Conservation (phyloP, 331 rosid species). For the Cydonia oblonga region DNA sequence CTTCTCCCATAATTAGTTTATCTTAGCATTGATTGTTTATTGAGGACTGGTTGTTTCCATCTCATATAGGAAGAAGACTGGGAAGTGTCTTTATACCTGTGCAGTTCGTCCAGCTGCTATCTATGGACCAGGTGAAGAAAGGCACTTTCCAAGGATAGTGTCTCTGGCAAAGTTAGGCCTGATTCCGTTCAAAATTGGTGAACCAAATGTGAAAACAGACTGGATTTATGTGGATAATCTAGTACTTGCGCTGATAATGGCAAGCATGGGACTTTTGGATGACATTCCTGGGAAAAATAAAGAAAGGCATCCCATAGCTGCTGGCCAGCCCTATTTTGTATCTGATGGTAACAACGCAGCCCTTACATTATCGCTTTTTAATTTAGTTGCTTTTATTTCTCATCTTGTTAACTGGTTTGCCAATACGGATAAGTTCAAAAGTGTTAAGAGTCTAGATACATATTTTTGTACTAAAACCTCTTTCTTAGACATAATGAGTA, state of each 20-base stretch:
- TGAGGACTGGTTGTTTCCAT: conserved; percentile 2
- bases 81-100: conserved; percentile 57
- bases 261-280: conserved; percentile 93
- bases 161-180: conserved; percentile 69
- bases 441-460: neutral
- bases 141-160: conserved; percentile 81
- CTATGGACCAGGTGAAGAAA: conserved; percentile 92
- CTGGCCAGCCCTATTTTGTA: conserved; percentile 88
- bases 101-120: conserved; percentile 90
- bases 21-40: neutral
- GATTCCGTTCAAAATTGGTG: conserved; percentile 57
- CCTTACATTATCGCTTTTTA: neutral
- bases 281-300: conserved; percentile 34
- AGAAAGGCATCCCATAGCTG: conserved; percentile 55
- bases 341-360: conserved; percentile 55
- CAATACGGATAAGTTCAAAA: neutral
- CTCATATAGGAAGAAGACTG: conserved; percentile 34
- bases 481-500: too few species aligned
- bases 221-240: conserved; percentile 90
- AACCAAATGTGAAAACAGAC: conserved; percentile 58
- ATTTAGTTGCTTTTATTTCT: neutral
- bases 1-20: neutral
- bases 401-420: neutral
- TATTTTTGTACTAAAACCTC: neutral
- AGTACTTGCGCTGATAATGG: conserved; percentile 74